Evolutionary conservation across 495 filamentous ascomycete genomes (phyloP), one percentile per base, ranked within the genome.

Genomic region (Daldinia caldariorum): DNA sequence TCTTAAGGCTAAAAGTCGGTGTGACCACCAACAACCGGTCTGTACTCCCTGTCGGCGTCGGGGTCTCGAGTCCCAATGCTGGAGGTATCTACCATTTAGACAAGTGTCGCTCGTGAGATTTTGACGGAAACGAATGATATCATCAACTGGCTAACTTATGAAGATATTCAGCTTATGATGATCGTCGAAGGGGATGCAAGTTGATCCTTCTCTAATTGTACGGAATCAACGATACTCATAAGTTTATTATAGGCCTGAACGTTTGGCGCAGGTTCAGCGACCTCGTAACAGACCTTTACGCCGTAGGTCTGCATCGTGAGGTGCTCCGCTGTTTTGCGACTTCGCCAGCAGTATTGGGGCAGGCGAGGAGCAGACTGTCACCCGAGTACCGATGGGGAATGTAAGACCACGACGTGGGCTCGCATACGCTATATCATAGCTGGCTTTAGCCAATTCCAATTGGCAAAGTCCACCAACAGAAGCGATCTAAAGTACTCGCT

Each of bases 41-140:
- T 63, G 49, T 54, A 35, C 34, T 29, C 60, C 60, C 18, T 63
- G 60, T 32, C 34, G 20, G 9, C 60, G 49, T 8, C 35, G 49
- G 22, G 59, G 59, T 14, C 59, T 62, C 26, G 59, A 54, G 22
- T 41, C 49, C 8, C 60, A 63, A 29, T 63, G 60, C 35, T 63
- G 60, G 47, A n/a, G n/a, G n/a, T n/a, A n/a, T n/a, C n/a, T 63
- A 54, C 6, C 60, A 63, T 54, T n/a, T n/a, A n/a, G n/a, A n/a
- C n/a, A 20, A n/a, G 41, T 3, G 20, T 45, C 9, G 6, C 41
- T 20, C n/a, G 41, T 18, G 41, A 45, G 41, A 16, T 45, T 45
- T 45, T n/a, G 9, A 10, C 41, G 16, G n/a, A 45, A 45, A 20
- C 41, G 16, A 45, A 45, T 20, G 41, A 20, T 45, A 45, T 45